These are phyloP conservation scores for Pythium chondricola DNA, from an alignment of 352 stramenopile species.

Conservation along the genomic window DNA sequence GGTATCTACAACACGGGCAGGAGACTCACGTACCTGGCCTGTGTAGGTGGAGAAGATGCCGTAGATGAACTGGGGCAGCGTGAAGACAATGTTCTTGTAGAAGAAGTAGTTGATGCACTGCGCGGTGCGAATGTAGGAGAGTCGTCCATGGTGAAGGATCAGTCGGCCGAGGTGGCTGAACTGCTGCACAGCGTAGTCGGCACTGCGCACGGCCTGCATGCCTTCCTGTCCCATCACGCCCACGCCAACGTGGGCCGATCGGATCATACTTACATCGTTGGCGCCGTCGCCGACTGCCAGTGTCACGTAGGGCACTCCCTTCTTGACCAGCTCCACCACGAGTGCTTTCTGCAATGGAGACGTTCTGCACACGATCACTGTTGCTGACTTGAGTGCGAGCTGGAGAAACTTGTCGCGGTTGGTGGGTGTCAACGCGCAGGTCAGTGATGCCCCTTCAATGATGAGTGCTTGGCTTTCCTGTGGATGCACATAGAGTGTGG, in stretches of 20 bases:
- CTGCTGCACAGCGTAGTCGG: slow-evolving; percentile 78
- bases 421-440: slow-evolving; percentile 38
- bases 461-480: slow-evolving; percentile 64
- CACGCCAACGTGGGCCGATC: slow-evolving; percentile 97
- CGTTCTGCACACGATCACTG: slow-evolving; percentile 85
- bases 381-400: slow-evolving; percentile 62
- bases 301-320: slow-evolving; percentile 68
- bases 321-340: slow-evolving; percentile 93
- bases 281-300: slow-evolving; percentile 98
- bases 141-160: slow-evolving; percentile 78
- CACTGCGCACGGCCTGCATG: slow-evolving; percentile 76
- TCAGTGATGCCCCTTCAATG: slow-evolving; percentile 60
- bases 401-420: slow-evolving; percentile 68
- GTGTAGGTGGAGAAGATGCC: slow-evolving; percentile 85
- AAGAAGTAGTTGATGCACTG: slow-evolving; percentile 98
- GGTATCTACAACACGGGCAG: too few species aligned
- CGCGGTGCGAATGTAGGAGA: slow-evolving; percentile 94
- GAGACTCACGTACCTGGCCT: slow-evolving; percentile 35
- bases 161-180: slow-evolving; percentile 76
- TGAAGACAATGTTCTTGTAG: slow-evolving; percentile 98
- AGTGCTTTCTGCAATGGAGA: slow-evolving; percentile 88
- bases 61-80: slow-evolving; percentile 86
- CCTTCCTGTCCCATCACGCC: slow-evolving; percentile 97
- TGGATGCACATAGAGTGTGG: not conserved
- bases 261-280: slow-evolving; percentile 99